Evolutionary conservation across 2,329 filamentous ascomycete species (phyloP).

Genomic region (Alternaria sp.): DNA sequence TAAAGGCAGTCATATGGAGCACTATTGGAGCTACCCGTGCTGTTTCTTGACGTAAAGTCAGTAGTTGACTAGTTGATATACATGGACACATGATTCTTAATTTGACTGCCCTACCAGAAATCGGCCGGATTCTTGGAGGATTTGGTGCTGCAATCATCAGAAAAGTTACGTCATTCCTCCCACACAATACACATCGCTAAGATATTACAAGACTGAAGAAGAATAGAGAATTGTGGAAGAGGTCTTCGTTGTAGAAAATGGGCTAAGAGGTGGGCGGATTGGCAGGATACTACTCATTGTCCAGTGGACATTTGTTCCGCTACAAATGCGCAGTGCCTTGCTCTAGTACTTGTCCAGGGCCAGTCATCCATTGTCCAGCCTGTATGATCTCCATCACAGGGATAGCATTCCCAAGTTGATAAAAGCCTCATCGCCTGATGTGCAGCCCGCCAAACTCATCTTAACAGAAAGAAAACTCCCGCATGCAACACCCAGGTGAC

Average conservation of each 20-base stretch:
- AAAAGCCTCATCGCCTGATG: slow-evolving; percentile 28
- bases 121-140: background rate
- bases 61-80: background rate
- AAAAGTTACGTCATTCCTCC: background rate
- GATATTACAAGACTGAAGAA: background rate
- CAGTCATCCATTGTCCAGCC: slow-evolving; percentile 22
- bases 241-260: slow-evolving; percentile 22
- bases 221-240: slow-evolving; percentile 1
- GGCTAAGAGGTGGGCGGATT: slow-evolving; percentile 35
- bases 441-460: slow-evolving; percentile 38
- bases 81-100: background rate
- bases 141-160: background rate
- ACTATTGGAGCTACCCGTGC: background rate
- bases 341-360: slow-evolving; percentile 36
- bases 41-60: background rate
- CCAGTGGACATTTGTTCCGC: slow-evolving; percentile 26
- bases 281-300: slow-evolving; percentile 33
- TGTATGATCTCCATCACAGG: slow-evolving; percentile 19
- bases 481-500: slow-evolving; percentile 48
- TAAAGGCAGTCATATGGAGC: background rate
- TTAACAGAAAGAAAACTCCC: slow-evolving; percentile 46
- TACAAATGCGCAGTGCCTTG: slow-evolving; percentile 20
- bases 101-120: too few relatives aligned
- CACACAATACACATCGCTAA: background rate
- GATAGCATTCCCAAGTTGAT: slow-evolving; percentile 12